Evolutionary conservation across 2,329 filamentous ascomycete species (phyloP).

Genomic region (Acrodontium crateriforme): DNA sequence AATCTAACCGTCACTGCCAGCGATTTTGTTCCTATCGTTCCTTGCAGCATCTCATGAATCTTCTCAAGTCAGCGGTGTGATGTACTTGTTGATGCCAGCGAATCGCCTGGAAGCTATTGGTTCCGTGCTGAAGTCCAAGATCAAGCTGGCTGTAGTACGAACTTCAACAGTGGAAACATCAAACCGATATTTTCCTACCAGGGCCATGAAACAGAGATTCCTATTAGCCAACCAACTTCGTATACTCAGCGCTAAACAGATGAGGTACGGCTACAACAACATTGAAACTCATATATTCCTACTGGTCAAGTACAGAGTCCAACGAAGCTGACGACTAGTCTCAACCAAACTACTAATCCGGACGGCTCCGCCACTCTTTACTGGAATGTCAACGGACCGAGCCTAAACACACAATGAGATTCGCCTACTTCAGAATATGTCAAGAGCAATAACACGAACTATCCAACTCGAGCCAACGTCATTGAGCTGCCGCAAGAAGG

Average conservation of each 20-base stretch:
- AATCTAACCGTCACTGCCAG: conserved; percentile 22
- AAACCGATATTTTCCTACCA: conserved; percentile 27
- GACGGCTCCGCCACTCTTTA: conserved; percentile 19
- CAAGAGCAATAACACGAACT: conserved; percentile 23
- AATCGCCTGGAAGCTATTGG: conserved; percentile 22
- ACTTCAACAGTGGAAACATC: conserved; percentile 20
- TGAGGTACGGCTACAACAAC: conserved; percentile 25
- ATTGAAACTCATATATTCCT: conserved; percentile 24
- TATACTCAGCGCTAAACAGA: conserved; percentile 29
- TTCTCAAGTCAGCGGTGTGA: conserved; percentile 28
- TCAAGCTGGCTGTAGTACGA: conserved; percentile 18
- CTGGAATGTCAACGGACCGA: conserved; percentile 31
- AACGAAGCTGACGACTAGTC: conserved; percentile 14
- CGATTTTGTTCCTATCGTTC: conserved; percentile 25
- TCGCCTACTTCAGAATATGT: conserved; percentile 32
- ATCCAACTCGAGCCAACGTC: conserved; percentile 24
- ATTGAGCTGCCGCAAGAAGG: conserved; percentile 17
- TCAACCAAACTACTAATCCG: conserved; percentile 16
- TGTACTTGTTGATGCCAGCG: conserved; percentile 26
- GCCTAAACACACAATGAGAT: conserved; percentile 30
- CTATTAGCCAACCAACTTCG: conserved; percentile 17
- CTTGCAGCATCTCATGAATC: conserved; percentile 17
- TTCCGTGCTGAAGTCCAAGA: conserved; percentile 21
- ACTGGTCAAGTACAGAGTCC: conserved; percentile 15
- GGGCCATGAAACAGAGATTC: conserved; percentile 16